These are phyloP conservation scores for Porogramme epimiltina DNA, from an alignment of 1,284 basidiomycete genomes.

Conservation along the genomic window DNA sequence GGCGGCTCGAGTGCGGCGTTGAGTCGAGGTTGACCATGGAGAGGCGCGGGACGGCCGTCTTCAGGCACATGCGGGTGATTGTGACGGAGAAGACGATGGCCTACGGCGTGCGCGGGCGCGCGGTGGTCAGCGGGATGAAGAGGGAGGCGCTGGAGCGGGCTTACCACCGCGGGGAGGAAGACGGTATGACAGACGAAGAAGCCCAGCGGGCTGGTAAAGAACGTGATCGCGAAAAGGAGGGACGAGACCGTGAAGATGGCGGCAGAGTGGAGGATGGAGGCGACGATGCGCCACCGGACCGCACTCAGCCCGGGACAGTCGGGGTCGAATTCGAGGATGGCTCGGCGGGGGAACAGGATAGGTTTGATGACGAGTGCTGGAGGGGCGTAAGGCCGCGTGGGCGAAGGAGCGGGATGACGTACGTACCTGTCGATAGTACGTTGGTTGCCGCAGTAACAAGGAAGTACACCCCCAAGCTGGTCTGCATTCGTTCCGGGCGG, in stretches of 20 bases:
- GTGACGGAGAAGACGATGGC: background rate
- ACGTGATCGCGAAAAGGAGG: background rate
- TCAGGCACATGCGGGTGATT: background rate
- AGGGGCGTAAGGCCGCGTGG: background rate
- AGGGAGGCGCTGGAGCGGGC: background rate
- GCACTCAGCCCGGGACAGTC: background rate
- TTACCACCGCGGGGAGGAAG: background rate
- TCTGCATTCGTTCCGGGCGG: background rate
- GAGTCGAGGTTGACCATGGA: background rate
- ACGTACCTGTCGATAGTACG: background rate
- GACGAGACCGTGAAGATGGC: background rate
- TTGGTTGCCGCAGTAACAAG: background rate
- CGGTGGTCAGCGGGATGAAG: background rate
- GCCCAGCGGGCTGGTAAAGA: background rate
- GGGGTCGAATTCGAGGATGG: background rate
- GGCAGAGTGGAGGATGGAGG: background rate
- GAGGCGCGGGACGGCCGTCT: background rate
- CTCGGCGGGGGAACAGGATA: background rate
- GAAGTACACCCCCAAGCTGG: background rate
- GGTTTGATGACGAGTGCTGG: background rate
- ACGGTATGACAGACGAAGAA: background rate
- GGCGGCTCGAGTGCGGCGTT: background rate
- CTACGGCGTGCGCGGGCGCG: background rate
- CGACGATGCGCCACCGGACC: background rate
- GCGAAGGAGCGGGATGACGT: background rate